These are phyloP conservation scores for Pholiota microspora DNA, from an alignment of 768 basidiomycete genomes.

Conservation along the genomic window DNA sequence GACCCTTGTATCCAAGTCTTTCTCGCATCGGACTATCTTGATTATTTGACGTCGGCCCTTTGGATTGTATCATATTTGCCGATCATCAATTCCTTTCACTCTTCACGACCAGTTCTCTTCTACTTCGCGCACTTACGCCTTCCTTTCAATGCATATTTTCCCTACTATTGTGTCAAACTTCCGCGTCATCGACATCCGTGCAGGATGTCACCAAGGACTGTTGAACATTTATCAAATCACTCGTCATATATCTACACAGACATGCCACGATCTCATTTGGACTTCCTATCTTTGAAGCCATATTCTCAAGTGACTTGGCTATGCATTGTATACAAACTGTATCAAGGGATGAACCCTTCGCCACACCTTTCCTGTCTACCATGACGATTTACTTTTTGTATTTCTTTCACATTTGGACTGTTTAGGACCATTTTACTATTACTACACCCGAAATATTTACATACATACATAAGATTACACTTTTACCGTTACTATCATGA, in stretches of 20 bases:
- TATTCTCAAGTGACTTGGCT: not conserved
- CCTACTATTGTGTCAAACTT: not conserved
- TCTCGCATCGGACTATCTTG: not conserved
- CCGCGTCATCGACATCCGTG: not conserved
- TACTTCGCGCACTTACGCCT: not conserved
- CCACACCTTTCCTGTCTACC: not conserved
- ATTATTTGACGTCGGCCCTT: not conserved
- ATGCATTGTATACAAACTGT: not conserved
- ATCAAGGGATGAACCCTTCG: not conserved
- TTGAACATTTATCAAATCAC: not conserved
- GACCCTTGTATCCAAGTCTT: not conserved
- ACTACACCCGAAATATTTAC: not conserved
- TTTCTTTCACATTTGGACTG: not conserved
- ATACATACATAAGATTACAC: not conserved
- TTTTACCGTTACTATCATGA: not conserved
- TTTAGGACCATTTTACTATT: not conserved
- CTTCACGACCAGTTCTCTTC: not conserved
- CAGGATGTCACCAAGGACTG: not conserved
- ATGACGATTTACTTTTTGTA: not conserved
- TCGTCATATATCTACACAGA: not conserved
- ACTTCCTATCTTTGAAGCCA: too few relatives aligned
- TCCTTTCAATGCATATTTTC: not conserved
- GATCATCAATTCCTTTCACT: not conserved
- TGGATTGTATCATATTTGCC: not conserved
- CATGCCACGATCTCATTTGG: not conserved